Evolutionary conservation across 2,329 filamentous ascomycete genomes (phyloP), one percentile per base, ranked within the genome.

Genomic region (Aureobasidium sp.): DNA sequence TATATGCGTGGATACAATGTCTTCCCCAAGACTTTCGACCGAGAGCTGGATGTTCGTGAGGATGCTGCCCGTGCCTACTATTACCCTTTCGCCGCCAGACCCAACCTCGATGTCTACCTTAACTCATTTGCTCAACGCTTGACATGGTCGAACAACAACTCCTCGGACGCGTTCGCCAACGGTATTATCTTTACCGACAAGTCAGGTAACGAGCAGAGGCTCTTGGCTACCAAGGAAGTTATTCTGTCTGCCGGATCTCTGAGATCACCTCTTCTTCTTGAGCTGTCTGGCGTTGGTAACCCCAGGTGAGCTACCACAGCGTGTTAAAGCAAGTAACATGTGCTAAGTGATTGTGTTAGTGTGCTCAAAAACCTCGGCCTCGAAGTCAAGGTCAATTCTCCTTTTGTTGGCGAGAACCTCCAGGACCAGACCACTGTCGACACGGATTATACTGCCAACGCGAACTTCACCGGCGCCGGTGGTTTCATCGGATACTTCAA

Each of bases 61-160:
- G 78, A 81, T 69, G 77, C 79, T 39, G 79, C 77, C 3, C 70
- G 77, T 17, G 77, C 78, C 4, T 81, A 79, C 65, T 81, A 79
- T 66, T 79, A 72, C 59, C 77, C 79, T 1, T 67, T 76, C 62
- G 69, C 68, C 53, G 63, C 69, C 17, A 70, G 79, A 52, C 53
- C 68, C 2, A 82, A 81, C 65, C 68, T 81, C 1, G 67, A 77
- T 3, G 67, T 80, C 1, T 73, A 79, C 39, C 64, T 75, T n/a
- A 77, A 79, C 63, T 77, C 78, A 0, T 70, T 71, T 1, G 79
- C 74, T 0, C 75, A 75, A 46, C 71, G 70, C 32, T 70, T 81
- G 17, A 62, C 76, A 6, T 80, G 76, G 75, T 47, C 65, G 10
- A 59, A 65, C 24, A 20, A 41, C n/a, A 41, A 59, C 27, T 29